Evolutionary conservation across 176 grass and related monocot genomes (phyloP).

Genomic region (Carex kokanica): DNA sequence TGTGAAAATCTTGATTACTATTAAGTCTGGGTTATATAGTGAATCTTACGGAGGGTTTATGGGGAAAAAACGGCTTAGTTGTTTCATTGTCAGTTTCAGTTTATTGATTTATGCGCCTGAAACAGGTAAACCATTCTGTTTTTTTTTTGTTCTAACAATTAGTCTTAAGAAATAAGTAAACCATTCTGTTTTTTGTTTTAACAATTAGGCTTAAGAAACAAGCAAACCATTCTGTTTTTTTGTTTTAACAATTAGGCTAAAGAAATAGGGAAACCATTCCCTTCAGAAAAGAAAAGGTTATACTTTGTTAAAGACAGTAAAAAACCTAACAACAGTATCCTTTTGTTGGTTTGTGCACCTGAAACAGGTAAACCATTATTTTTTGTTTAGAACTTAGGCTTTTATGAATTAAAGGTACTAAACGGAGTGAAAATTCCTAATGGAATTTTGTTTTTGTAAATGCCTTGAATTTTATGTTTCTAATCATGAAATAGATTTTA

Average conservation of each 20-base stretch:
- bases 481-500: neutral
- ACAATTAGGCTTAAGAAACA: neutral
- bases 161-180: neutral
- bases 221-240: neutral
- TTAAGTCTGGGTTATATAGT: neutral
- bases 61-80: neutral
- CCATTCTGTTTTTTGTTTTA: neutral
- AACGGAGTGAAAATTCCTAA: neutral
- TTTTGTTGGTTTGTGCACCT: neutral
- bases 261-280: too few relatives aligned
- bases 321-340: too few relatives aligned
- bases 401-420: neutral
- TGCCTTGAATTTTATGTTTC: neutral
- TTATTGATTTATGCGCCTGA: neutral
- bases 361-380: neutral
- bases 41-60: neutral
- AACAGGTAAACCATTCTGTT: neutral
- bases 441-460: neutral
- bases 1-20: neutral
- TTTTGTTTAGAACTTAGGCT: neutral
- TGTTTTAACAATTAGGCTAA: neutral
- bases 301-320: too few relatives aligned
- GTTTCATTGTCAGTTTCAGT: conserved; percentile 14
- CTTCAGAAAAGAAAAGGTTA: too few relatives aligned
- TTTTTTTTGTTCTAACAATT: neutral